phyloP scores from a whole-genome alignment of 371 early-diverging fungal species.

The Dichotomocladium elegans region DNA sequence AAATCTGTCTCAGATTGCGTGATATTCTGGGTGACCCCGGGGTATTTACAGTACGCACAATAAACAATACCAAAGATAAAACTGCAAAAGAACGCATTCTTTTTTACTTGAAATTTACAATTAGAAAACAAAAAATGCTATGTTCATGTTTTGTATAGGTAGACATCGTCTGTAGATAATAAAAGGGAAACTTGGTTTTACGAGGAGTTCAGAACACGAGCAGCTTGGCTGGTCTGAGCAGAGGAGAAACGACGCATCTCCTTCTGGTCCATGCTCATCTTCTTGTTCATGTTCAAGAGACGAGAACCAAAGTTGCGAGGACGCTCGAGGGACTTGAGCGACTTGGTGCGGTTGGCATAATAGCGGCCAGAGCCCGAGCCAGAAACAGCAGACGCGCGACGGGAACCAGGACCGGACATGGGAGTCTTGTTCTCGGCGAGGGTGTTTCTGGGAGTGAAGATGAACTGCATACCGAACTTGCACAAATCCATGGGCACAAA shows the following conservation, averaged over 20 bases:
- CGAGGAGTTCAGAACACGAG: slow-evolving; percentile 23
- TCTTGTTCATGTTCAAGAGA: slow-evolving; percentile 38
- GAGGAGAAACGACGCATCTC: slow-evolving; percentile 54
- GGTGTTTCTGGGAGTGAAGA: slow-evolving; percentile 53
- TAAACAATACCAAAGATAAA: no score
- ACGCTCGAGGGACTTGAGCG: slow-evolving; percentile 38
- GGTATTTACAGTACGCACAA: no score
- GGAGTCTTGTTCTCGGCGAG: slow-evolving; percentile 30
- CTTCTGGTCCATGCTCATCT: slow-evolving; percentile 43
- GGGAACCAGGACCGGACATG: slow-evolving; percentile 28
- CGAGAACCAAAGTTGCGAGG: slow-evolving; percentile 42
- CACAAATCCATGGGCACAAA: slow-evolving; percentile 69
- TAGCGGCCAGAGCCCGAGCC: slow-evolving; percentile 43
- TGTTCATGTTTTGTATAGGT: background rate
- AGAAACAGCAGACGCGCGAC: slow-evolving; percentile 46
- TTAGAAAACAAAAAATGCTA: background rate
- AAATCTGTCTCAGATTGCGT: no score
- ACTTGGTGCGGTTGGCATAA: slow-evolving; percentile 48
- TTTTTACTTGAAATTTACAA: background rate
- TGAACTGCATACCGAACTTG: slow-evolving; percentile 66
- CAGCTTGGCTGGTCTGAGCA: slow-evolving; percentile 34
- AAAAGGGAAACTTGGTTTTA: background rate
- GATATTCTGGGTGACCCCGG: no score
- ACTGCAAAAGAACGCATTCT: no score
- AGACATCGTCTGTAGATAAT: no score